Evolutionary conservation across 345 rosid species (phyloP).

Genomic region (Eutrema yunnanense): DNA sequence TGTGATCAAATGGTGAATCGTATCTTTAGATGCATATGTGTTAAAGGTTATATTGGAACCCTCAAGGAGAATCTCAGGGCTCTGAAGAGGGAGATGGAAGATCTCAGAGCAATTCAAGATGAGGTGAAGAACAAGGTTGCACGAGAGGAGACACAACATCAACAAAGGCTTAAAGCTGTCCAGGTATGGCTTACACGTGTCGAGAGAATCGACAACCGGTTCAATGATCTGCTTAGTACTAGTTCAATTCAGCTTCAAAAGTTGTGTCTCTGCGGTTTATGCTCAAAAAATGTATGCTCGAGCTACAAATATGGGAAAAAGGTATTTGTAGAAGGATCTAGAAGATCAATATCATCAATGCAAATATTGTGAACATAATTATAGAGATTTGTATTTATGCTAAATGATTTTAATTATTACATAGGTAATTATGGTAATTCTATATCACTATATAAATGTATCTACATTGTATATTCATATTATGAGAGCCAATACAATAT

Average conservation of each 20-base stretch:
- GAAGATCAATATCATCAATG: too few species aligned
- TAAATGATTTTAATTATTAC: too few species aligned
- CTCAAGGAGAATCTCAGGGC: not conserved
- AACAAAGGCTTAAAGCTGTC: not conserved
- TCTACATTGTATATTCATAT: too few species aligned
- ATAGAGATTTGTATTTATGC: too few species aligned
- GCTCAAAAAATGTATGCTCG: not conserved
- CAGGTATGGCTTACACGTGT: conserved; percentile 4
- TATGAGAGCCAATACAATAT: too few species aligned
- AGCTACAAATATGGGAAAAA: not conserved
- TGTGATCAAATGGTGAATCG: not conserved
- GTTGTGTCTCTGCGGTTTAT: not conserved
- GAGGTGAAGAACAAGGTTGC: not conserved
- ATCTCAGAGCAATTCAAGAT: not conserved
- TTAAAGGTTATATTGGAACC: not conserved
- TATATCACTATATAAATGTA: too few species aligned
- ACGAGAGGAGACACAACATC: not conserved
- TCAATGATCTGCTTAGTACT: not conserved
- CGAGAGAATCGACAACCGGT: too few species aligned
- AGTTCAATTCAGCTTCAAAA: not conserved
- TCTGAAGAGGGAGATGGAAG: not conserved
- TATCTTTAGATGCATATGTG: not conserved
- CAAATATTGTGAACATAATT: too few species aligned
- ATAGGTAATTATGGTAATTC: too few species aligned
- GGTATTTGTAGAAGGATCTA: too few species aligned